Evolutionary conservation across 2,329 filamentous ascomycete species (phyloP).

Genomic region (Clarireedia homoeocarpa): DNA sequence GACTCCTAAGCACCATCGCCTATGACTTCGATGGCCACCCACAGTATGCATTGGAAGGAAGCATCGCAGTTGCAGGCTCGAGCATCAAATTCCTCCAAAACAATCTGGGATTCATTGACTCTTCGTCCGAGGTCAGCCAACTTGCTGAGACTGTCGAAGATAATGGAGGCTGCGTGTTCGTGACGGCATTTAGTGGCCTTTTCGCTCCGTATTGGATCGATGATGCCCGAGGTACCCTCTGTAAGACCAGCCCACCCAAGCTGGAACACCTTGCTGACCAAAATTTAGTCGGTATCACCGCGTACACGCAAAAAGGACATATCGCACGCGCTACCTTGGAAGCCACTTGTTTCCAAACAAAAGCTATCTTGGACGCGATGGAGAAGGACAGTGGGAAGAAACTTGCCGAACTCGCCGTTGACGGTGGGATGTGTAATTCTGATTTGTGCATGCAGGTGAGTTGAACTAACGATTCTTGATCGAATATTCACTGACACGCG

Average conservation of each 20-base stretch:
- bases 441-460: slow-evolving; percentile 62
- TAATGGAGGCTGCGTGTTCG: slow-evolving; percentile 61
- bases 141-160: slow-evolving; percentile 56
- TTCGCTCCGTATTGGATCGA: slow-evolving; percentile 74
- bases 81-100: slow-evolving; percentile 66
- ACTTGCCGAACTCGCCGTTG: slow-evolving; percentile 56
- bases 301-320: slow-evolving; percentile 61
- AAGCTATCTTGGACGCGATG: slow-evolving; percentile 67
- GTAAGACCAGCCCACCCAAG: slow-evolving; percentile 30
- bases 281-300: slow-evolving; percentile 52
- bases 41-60: slow-evolving; percentile 70
- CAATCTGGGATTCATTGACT: slow-evolving; percentile 54
- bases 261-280: slow-evolving; percentile 8
- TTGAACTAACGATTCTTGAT: slow-evolving; percentile 1
- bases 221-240: slow-evolving; percentile 64
- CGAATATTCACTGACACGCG: neutral
- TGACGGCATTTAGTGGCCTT: slow-evolving; percentile 65
- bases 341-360: slow-evolving; percentile 67
- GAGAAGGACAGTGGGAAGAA: slow-evolving; percentile 60
- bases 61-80: slow-evolving; percentile 68
- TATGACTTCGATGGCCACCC: slow-evolving; percentile 66
- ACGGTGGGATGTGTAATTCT: slow-evolving; percentile 67
- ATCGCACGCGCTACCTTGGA: slow-evolving; percentile 66
- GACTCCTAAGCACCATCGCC: slow-evolving; percentile 68
- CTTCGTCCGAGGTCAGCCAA: slow-evolving; percentile 55